A percentile compares a stretch with the other conserved stretches of the same genome.
Conservation (phyloP, 345 rosid species). For the Ceriops zippeliana region DNA sequence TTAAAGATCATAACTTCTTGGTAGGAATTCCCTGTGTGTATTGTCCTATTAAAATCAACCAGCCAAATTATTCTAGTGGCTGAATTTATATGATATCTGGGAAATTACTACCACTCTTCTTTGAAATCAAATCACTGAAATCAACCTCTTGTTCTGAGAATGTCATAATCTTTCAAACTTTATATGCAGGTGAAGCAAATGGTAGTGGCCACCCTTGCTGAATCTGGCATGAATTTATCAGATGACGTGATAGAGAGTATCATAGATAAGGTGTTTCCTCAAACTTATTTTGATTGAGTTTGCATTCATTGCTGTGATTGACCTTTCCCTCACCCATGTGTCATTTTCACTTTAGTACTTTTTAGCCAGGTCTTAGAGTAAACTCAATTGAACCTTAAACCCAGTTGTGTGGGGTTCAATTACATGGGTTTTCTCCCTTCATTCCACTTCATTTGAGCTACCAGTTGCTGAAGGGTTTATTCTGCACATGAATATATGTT, state of each 20-base stretch:
- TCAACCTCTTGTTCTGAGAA: neutral
- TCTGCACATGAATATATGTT: too few relatives aligned
- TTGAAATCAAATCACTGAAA: neutral
- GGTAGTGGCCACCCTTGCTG: conserved; percentile 34
- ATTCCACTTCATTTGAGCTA: too few relatives aligned
- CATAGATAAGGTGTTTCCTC: conserved; percentile 23
- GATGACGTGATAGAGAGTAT: conserved; percentile 29
- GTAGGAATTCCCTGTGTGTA: too few relatives aligned
- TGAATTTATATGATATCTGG: too few relatives aligned
- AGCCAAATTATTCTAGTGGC: too few relatives aligned
- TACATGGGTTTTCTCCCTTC: too few relatives aligned
- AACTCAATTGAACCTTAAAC: too few relatives aligned
- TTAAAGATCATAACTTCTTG: too few relatives aligned
- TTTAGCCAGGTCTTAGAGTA: too few relatives aligned
- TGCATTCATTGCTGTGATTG: neutral
- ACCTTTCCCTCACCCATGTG: neutral
- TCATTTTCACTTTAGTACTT: too few relatives aligned
- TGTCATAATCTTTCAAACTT: neutral
- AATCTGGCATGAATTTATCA: conserved; percentile 30
- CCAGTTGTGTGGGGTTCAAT: too few relatives aligned
- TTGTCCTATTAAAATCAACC: too few relatives aligned
- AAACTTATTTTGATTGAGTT: neutral
- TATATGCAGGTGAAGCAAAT: conserved; percentile 28
- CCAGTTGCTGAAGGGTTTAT: neutral
- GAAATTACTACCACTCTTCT: neutral